Conservation (phyloP, 2,329 filamentous ascomycete genomes). For the Fusarium tricinctum region DNA sequence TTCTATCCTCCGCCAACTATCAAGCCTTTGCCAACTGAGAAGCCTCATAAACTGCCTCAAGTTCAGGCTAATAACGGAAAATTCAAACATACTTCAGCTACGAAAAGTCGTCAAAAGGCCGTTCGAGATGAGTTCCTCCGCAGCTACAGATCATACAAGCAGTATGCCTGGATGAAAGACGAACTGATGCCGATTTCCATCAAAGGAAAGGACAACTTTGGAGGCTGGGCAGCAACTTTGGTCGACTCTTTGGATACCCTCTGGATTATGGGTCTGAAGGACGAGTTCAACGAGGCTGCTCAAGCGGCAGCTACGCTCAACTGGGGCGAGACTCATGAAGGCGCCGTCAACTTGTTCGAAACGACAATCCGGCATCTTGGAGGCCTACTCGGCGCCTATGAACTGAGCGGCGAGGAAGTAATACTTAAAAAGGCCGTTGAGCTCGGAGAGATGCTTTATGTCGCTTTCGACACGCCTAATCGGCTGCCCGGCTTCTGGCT, state of each 20-base stretch:
- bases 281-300: conserved; percentile 66
- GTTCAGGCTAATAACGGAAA: conserved; percentile 51
- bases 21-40: conserved; percentile 52
- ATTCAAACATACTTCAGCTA: conserved; percentile 39
- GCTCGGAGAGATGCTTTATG: conserved; percentile 65
- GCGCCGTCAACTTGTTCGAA: conserved; percentile 66
- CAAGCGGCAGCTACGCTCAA: conserved; percentile 64
- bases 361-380: conserved; percentile 69
- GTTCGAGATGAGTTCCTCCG: conserved; percentile 61
- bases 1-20: conserved; percentile 53
- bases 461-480: conserved; percentile 68
- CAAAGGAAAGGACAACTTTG: conserved; percentile 62
- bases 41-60: conserved; percentile 46
- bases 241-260: conserved; percentile 74
- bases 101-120: conserved; percentile 54
- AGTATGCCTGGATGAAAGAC: conserved; percentile 68
- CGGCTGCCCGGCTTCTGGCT: conserved; percentile 64
- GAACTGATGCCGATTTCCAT: conserved; percentile 67
- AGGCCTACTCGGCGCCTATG: conserved; percentile 65
- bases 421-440: conserved; percentile 40
- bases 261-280: conserved; percentile 72
- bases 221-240: conserved; percentile 71
- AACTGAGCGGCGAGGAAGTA: conserved; percentile 62
- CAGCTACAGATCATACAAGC: conserved; percentile 66
- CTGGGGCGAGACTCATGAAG: conserved; percentile 62